phyloP scores from a whole-genome alignment of 192 early-diverging fungal genomes.

The Coemansia sp. region DNA sequence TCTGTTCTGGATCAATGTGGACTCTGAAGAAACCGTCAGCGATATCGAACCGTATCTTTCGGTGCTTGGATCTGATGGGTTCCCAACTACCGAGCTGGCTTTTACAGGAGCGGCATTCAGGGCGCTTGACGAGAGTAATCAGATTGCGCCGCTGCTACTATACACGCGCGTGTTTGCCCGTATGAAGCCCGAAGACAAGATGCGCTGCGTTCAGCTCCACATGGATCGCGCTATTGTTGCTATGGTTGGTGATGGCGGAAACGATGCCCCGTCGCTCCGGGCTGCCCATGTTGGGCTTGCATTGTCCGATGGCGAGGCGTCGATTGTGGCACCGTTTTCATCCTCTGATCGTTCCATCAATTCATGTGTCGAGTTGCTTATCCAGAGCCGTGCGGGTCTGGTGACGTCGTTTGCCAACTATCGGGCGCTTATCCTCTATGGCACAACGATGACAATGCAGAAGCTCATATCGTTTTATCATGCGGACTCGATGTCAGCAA shows the following conservation, averaged over 20 bases:
- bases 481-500: constrained; percentile 55
- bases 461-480: constrained; percentile 63
- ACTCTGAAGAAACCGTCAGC: constrained; percentile 43
- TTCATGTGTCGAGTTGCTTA: constrained; percentile 58
- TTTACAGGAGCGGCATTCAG: constrained; percentile 71
- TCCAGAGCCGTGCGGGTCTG: constrained; percentile 56
- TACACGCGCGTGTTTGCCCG: constrained; percentile 75
- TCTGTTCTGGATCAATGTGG: constrained; percentile 62
- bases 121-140: constrained; percentile 42
- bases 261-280: constrained; percentile 81
- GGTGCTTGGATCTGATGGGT: constrained; percentile 19
- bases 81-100: constrained; percentile 61
- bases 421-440: constrained; percentile 62
- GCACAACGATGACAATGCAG: constrained; percentile 56
- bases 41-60: constrained; percentile 17
- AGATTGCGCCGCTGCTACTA: constrained; percentile 58
- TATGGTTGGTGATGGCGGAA: constrained; percentile 87
- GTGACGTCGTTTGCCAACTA: constrained; percentile 68
- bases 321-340: constrained; percentile 80
- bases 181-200: constrained; percentile 77
- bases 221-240: constrained; percentile 74
- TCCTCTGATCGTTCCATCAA: constrained; percentile 62
- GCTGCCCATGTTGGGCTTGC: constrained; percentile 80
- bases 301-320: constrained; percentile 75
- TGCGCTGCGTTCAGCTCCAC: constrained; percentile 70